Evolutionary conservation across 805 yeast genomes (phyloP).

Genomic region (Zygosaccharomyces pseudorouxii): DNA sequence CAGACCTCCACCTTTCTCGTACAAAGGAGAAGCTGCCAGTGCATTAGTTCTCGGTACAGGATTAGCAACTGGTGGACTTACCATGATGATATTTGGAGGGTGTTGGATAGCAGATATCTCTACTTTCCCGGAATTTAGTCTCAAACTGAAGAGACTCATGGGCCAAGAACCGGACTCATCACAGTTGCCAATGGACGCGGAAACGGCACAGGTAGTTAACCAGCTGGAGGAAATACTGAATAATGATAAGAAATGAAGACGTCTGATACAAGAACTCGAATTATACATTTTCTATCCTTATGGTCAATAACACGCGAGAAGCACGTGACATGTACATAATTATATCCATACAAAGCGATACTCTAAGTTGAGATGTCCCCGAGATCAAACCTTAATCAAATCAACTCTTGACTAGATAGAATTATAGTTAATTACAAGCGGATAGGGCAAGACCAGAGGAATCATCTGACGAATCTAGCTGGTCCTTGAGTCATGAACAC

Average conservation of each 20-base stretch:
- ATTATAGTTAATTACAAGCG: neutral
- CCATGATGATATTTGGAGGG: conserved; percentile 68
- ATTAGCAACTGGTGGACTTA: conserved; percentile 64
- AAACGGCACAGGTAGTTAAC: conserved; percentile 52
- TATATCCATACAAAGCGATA: neutral
- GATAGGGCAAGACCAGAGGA: neutral
- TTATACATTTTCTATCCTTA: neutral
- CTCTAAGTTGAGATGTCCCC: neutral
- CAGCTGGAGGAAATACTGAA: conserved; percentile 48
- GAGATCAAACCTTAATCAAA: neutral
- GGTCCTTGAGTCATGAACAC: neutral
- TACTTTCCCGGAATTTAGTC: conserved; percentile 63
- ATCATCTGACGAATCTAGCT: neutral
- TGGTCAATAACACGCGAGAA: neutral
- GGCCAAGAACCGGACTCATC: conserved; percentile 56
- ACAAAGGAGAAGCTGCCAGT: conserved; percentile 75
- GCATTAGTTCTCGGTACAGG: conserved; percentile 81
- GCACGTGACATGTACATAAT: conserved; percentile 6
- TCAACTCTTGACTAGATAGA: neutral
- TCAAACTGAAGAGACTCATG: conserved; percentile 63
- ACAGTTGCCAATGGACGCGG: conserved; percentile 53
- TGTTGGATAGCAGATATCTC: conserved; percentile 80
- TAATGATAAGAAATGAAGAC: conserved; percentile 34
- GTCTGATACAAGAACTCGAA: neutral
- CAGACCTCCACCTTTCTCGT: conserved; percentile 75